Evolutionary conservation across 2,329 filamentous ascomycete genomes (phyloP).

Genomic region (Paecilomyces dactylethromorphus): DNA sequence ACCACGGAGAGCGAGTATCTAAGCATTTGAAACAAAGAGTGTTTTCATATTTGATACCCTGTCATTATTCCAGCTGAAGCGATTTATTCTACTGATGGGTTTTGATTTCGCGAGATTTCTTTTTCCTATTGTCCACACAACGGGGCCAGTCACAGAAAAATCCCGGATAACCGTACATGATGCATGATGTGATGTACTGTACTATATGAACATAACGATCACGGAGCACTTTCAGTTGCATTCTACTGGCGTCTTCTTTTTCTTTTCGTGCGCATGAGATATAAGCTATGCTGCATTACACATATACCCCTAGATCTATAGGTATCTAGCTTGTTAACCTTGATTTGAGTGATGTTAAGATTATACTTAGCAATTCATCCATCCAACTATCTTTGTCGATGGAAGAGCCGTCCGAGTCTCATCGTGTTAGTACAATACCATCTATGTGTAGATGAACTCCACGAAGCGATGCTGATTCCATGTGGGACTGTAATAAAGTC

Average conservation of each 20-base stretch:
- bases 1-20: slow-evolving; percentile 71
- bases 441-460: too few relatives aligned
- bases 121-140: background rate
- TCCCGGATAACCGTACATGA: background rate
- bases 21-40: background rate
- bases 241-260: background rate
- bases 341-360: too few relatives aligned
- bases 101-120: background rate
- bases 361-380: too few relatives aligned
- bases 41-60: background rate
- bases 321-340: background rate
- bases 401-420: too few relatives aligned
- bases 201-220: background rate
- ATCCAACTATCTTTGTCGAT: too few relatives aligned
- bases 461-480: too few relatives aligned
- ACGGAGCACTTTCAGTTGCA: background rate
- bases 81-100: background rate
- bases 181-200: background rate
- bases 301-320: background rate
- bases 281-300: background rate
- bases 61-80: background rate
- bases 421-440: too few relatives aligned
- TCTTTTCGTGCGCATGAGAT: background rate
- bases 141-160: background rate
- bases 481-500: too few relatives aligned